Conservation (phyloP, 805 yeast species). For the Yamadazyma phyllophila region DNA sequence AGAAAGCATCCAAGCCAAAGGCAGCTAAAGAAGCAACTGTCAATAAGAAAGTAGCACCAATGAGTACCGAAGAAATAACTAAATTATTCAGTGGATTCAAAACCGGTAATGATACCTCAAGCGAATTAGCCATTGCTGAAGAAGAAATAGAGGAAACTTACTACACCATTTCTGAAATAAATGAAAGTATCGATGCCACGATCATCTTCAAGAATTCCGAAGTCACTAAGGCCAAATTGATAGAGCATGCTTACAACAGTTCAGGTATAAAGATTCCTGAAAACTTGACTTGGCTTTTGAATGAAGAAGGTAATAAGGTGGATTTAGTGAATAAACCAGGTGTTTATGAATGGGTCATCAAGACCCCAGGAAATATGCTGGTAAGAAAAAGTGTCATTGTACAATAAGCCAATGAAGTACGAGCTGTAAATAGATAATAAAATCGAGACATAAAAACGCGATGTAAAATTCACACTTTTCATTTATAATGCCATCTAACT, state of each 20-base stretch:
- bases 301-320: neutral
- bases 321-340: conserved; percentile 24
- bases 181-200: conserved; percentile 25
- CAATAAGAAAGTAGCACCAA: conserved; percentile 15
- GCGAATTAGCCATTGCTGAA: conserved; percentile 5
- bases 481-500: conserved; percentile 18
- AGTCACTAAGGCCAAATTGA: conserved; percentile 24
- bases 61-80: conserved; percentile 40
- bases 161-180: conserved; percentile 32
- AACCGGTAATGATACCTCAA: neutral
- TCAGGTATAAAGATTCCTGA: conserved; percentile 33
- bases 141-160: conserved; percentile 12
- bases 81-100: conserved; percentile 32
- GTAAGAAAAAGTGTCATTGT: conserved; percentile 3
- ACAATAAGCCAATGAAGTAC: conserved; percentile 1
- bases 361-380: conserved; percentile 25
- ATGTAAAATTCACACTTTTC: conserved; percentile 7
- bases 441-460: conserved; percentile 1
- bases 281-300: conserved; percentile 18
- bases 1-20: conserved; percentile 4
- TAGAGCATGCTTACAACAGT: conserved; percentile 22
- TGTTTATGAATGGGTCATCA: conserved; percentile 25
- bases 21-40: neutral
- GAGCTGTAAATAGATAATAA: conserved; percentile 6
- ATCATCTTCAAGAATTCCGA: conserved; percentile 11